Evolutionary conservation across 495 filamentous ascomycete species (phyloP), one percentile per base, ranked within the genome.

Genomic region (Eremomyces bilateralis): DNA sequence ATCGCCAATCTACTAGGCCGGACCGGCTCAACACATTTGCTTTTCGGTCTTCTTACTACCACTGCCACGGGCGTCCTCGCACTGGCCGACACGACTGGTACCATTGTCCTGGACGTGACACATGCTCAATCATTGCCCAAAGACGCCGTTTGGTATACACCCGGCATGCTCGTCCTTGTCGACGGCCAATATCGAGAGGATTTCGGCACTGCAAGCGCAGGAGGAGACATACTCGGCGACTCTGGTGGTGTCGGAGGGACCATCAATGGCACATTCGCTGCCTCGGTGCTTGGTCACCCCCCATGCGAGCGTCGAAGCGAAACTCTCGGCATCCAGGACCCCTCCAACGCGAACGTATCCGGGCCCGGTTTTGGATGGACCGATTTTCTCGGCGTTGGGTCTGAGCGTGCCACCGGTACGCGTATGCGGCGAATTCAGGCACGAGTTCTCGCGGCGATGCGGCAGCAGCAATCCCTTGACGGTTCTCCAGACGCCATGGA

Each of bases 181-280:
- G 90, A 95, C 47, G 88, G 88, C 1, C 66, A 82, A 15, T 97
- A 95, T 48, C 83, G 92, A 53, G 88, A 94, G 51, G 77, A 77
- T 36, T 69, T 69, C 1, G 42, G 42, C 17, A 39, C 25, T 18
- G 48, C 51, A 4, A 40, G 40, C 6, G n/a, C n/a, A n/a, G n/a
- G n/a, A n/a, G n/a, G n/a, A n/a, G n/a, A n/a, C n/a, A n/a, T n/a
- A n/a, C 59, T 91, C 0, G 76, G 77, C 20, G 69, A 74, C 6
- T 75, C 68, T 42, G 72, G 69, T 20, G 83, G 83, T 12, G 68
- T 94, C 20, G 84, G 84, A 15, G 83, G 84, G 15, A 76, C 73
- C 11, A 82, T 94, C 43, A 81, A 81, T 12, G 82, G 85, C 1
- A 73, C 68, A 29, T 93, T 99, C 46, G 68, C 92, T 34, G 85